Base-by-base conservation (phyloP, 2,329 filamentous ascomycete species). In the Alternaria atra region DNA sequence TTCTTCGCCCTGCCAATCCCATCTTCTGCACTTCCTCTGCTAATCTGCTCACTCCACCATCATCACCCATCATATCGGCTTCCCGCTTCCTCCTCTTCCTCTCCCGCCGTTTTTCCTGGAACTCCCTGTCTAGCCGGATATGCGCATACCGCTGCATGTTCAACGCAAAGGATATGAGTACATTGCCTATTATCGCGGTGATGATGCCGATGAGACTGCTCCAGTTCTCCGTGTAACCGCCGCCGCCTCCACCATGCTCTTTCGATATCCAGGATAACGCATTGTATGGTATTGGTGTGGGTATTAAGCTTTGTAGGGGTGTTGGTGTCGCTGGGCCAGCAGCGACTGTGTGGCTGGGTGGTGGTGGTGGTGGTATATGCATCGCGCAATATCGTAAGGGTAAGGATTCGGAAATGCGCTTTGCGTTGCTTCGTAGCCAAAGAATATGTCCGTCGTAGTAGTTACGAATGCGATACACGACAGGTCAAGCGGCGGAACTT, bases 91-190 rank as follows among this genome's bases (percentile, higher is more conserved):
- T 66, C 62, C 61, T 68, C 64, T 74, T 76, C 50, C 73, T 65
- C 62, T 67, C 68, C 65, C 65, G 73, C 44, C 78, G 76, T 53
- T 76, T 77, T 63, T 86, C 85, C 46, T 86, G 84, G 68, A 86
- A 88, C 76, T 94, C 89, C 69, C 89, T 86, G 64, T 92, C 89
- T 63, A 99, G 85, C 58, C 90, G 87, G 58, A 95, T 92, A 76
- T 99, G 95, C 34, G 95, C 94, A 77, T 98, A 98, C 67, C 95
- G 89, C 80, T 99, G 95, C 51, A 96, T 94, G 76, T 99, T 99
- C 63, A 99, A 87, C 12, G 95, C 95, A 65, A 99, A 89, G 1
- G 94, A 97, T 68, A 99, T 98, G 54, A 99, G 86, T 34, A 97
- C 84, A 73, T 99, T 99, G 57, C 95, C 95, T 52, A 91, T 86